Base-by-base conservation (phyloP, 2,329 filamentous ascomycete species). In the Achaetomium macrosporum region DNA sequence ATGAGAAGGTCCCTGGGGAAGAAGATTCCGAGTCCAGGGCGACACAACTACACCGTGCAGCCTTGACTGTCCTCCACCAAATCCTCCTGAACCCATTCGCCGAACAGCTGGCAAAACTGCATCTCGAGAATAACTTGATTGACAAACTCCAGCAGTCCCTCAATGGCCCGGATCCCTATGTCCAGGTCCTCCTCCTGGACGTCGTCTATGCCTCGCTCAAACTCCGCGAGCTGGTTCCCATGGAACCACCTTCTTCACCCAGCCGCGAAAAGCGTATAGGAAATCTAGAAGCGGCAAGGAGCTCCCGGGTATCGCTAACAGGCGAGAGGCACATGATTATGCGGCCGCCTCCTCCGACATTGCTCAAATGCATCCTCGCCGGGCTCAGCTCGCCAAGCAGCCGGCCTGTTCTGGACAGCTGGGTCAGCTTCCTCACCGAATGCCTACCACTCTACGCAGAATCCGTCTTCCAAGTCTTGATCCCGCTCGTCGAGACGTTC, bases 401-500 rank as follows among this genome's bases (percentile, higher is more conserved):
- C 60, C 83, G 89, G 5, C 76, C 83, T 9, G 85, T 95, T 6
- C 74, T 99, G 35, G 91, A 97, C 62, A 91, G 88, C 65, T 99
- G 95, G 95, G 84, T 96, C 10, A 77, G 81, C 30, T 91, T 99
- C 60, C 76, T 99, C 8, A 81, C 83, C 5, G 87, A 92, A 65
- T 88, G 90, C 42, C 73, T 99, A 30, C 90, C 91, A 0, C 76
- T 95, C 13, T 96, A 95, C 68, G 80, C 87, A 0, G 84, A 88
- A 41, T 83, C 85, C 5, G 89, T 96, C 42, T 96, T 96, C 66
- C 88, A 96, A 65, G 87, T 93, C 47, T 73, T 99, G 33, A 84
- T 99, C 49, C 93, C 90, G 11, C 75, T 99, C 3, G 91, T 96
- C 1, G 91, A 93, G 68, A 95, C 89, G 31, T 77, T 99, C 41